Conservation (phyloP, 768 basidiomycete genomes). For the Leccinellum rugosiceps region DNA sequence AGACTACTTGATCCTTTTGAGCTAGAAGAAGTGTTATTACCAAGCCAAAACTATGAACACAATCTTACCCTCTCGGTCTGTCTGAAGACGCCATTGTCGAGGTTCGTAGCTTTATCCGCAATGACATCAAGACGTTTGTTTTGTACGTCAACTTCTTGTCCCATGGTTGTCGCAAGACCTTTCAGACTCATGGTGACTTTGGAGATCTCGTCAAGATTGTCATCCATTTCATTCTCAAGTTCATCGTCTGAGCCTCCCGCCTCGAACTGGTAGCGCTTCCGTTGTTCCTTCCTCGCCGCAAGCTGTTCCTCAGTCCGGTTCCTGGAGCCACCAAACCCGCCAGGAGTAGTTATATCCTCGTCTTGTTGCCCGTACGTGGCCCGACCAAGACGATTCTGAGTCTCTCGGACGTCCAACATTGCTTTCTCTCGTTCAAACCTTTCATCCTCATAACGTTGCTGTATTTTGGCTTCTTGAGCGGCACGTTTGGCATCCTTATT, state of each 20-base stretch:
- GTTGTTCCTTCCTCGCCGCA: slow-evolving; percentile 58
- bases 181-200: slow-evolving; percentile 76
- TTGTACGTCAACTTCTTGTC: slow-evolving; percentile 85
- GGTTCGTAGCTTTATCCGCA: slow-evolving; percentile 68
- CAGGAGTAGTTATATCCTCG: slow-evolving; percentile 42
- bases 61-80: slow-evolving; percentile 76
- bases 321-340: slow-evolving; percentile 39
- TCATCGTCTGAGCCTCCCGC: slow-evolving; percentile 88
- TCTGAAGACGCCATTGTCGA: slow-evolving; percentile 73
- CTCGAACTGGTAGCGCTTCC: slow-evolving; percentile 90
- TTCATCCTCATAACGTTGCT: slow-evolving; percentile 85
- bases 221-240: slow-evolving; percentile 90
- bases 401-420: slow-evolving; percentile 82
- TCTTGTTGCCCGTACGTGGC: slow-evolving; percentile 60
- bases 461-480: slow-evolving; percentile 81
- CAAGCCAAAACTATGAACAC: slow-evolving; percentile 22
- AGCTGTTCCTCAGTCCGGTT: slow-evolving; percentile 50
- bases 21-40: slow-evolving; percentile 34
- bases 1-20: slow-evolving; percentile 58
- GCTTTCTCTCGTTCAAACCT: slow-evolving; percentile 78
- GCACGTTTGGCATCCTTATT: slow-evolving; percentile 91
- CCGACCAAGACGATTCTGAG: slow-evolving; percentile 78
- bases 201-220: slow-evolving; percentile 83
- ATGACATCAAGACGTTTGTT: slow-evolving; percentile 77
- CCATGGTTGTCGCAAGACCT: slow-evolving; percentile 76